These are phyloP conservation scores for Citrullus colocynthis DNA, from an alignment of 306 rosid species.

Conservation along the genomic window DNA sequence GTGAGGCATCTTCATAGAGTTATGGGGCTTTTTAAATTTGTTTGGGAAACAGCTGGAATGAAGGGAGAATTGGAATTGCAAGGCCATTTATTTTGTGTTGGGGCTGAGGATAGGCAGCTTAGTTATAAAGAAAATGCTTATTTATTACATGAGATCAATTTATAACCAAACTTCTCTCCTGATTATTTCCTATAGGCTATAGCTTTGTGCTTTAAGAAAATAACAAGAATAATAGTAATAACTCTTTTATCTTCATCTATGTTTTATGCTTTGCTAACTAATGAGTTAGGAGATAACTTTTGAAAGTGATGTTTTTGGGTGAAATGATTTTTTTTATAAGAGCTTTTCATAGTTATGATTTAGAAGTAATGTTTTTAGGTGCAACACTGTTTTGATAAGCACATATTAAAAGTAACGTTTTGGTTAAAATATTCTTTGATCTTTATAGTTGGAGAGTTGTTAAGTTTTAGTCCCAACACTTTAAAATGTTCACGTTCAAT, in stretches of 20 bases:
- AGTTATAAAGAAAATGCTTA: conserved; percentile 50
- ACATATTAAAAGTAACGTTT: too few relatives aligned
- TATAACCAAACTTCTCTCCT: background rate
- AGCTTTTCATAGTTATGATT: background rate
- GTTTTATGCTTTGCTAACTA: background rate
- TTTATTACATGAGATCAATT: conserved; percentile 37
- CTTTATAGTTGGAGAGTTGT: too few relatives aligned
- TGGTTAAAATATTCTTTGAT: too few relatives aligned
- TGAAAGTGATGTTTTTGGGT: background rate
- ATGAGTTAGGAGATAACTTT: background rate
- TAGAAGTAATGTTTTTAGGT: too few relatives aligned
- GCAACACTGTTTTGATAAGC: too few relatives aligned
- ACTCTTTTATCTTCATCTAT: background rate
- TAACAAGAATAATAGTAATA: background rate
- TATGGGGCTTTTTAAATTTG: conserved; percentile 63
- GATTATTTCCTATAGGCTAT: background rate
- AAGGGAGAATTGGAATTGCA: conserved; percentile 54
- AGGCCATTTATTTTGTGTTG: conserved; percentile 84
- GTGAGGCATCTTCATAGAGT: conserved; percentile 72
- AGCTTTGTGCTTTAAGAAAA: background rate
- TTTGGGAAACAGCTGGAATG: conserved; percentile 74
- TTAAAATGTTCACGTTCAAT: too few relatives aligned
- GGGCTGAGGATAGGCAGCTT: conserved; percentile 41
- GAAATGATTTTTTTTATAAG: too few relatives aligned
- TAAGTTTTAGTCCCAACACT: too few relatives aligned